Evolutionary conservation across 2,329 filamentous ascomycete species (phyloP).

Genomic region (Epichloe brachyelytri): DNA sequence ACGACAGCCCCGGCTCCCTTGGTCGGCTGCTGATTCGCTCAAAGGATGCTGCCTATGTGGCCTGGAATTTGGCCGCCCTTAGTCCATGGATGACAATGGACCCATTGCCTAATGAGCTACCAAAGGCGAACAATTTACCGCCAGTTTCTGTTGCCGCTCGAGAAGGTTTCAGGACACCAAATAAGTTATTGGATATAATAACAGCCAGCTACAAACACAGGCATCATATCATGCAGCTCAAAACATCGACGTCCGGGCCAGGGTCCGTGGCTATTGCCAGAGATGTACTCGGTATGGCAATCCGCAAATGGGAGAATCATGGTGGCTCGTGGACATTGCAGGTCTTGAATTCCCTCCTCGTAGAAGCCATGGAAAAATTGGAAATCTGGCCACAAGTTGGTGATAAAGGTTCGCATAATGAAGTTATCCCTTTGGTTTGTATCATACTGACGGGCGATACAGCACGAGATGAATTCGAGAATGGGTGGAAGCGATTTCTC

Average conservation of each 20-base stretch:
- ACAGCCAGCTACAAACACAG: conserved; percentile 50
- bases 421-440: not conserved
- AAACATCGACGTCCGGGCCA: conserved; percentile 37
- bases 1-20: conserved; percentile 32
- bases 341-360: conserved; percentile 52
- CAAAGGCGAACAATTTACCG: conserved; percentile 40
- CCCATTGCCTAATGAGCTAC: conserved; percentile 27
- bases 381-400: conserved; percentile 17
- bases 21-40: conserved; percentile 45
- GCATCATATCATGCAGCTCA: conserved; percentile 48
- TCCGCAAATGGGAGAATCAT: conserved; percentile 55
- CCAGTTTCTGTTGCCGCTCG: conserved; percentile 40
- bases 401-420: conserved; percentile 19
- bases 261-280: conserved; percentile 35
- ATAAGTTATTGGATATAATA: conserved; percentile 59
- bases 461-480: conserved; percentile 33
- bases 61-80: conserved; percentile 66
- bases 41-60: conserved; percentile 52
- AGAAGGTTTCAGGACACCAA: conserved; percentile 69
- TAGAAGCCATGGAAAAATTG: conserved; percentile 40
- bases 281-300: conserved; percentile 59
- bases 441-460: conserved; percentile 5
- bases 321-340: conserved; percentile 57
- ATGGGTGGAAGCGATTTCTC: conserved; percentile 41
- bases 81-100: conserved; percentile 54